These are phyloP conservation scores for Talaromyces wortmannii DNA, from an alignment of 495 filamentous ascomycete species.

Conservation along the genomic window DNA sequence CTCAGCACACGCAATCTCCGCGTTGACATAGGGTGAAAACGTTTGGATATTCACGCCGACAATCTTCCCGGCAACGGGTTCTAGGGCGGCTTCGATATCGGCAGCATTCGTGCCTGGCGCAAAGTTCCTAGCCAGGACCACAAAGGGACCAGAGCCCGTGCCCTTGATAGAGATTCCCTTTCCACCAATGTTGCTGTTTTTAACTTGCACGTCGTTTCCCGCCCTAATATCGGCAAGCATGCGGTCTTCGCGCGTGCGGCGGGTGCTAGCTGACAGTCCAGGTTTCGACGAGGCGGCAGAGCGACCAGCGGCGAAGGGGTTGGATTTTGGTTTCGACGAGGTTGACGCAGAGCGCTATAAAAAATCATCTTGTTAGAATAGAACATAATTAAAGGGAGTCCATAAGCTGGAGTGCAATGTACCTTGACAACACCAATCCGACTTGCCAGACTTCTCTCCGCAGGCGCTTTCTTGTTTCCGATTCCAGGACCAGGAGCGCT, in stretches of 20 bases:
- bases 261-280: constrained; percentile 13
- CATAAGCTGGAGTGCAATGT: too few species aligned
- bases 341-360: constrained; percentile 38
- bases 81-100: constrained; percentile 85
- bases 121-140: constrained; percentile 85
- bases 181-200: constrained; percentile 7
- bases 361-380: background rate
- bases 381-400: too few species aligned
- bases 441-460: constrained; percentile 57
- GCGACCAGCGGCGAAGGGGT: constrained; percentile 10
- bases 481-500: constrained; percentile 47
- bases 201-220: constrained; percentile 15
- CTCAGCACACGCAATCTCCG: constrained; percentile 75
- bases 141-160: constrained; percentile 62
- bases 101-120: constrained; percentile 88
- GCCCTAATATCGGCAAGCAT: constrained; percentile 26
- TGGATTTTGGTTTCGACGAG: constrained; percentile 25
- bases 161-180: constrained; percentile 72
- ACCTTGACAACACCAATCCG: constrained; percentile 73
- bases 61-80: constrained; percentile 63
- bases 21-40: constrained; percentile 69
- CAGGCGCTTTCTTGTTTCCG: constrained; percentile 37
- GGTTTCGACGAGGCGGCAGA: background rate
- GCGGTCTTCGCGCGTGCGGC: constrained; percentile 31
- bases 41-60: constrained; percentile 65